A percentile compares a stretch with the other conserved stretches of the same genome.
phyloP scores from a whole-genome alignment of 1,139 yeast genomes.

The Saccharomycopsis hybrid region DNA sequence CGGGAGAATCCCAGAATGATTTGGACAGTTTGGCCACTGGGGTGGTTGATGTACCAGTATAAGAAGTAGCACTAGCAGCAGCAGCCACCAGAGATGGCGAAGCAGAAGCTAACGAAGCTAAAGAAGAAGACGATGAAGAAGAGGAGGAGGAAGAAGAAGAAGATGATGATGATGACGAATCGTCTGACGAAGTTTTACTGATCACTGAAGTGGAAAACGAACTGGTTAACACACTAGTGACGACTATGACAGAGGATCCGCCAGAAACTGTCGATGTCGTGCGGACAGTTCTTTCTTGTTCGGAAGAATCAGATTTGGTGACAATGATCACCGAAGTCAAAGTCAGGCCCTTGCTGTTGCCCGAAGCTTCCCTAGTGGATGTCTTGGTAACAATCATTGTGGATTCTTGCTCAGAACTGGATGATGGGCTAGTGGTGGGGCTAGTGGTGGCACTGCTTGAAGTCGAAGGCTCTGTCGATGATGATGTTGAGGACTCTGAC shows the following conservation, averaged over 20 bases:
- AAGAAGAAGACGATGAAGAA: not conserved
- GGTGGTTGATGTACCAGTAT: conserved; percentile 20
- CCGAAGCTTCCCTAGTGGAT: not conserved
- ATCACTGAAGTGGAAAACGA: not conserved
- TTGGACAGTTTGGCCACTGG: too few species aligned
- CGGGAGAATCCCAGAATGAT: conserved; percentile 30
- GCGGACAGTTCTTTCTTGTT: conserved; percentile 1
- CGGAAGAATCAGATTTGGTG: not conserved
- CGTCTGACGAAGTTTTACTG: not conserved
- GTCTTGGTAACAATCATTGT: conserved; percentile 2
- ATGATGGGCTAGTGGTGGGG: too few species aligned
- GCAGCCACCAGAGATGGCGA: not conserved
- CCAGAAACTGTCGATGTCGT: conserved; percentile 4
- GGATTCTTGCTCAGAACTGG: too few species aligned
- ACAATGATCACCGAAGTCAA: conserved; percentile 11
- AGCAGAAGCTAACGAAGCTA: not conserved
- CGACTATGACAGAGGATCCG: conserved; percentile 2
- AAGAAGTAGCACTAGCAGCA: not conserved
- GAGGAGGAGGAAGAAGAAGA: not conserved
- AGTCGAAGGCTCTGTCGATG: too few species aligned
- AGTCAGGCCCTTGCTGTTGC: conserved; percentile 5
- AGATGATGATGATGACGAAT: not conserved
- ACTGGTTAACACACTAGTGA: conserved; percentile 1
- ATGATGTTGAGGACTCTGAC: conserved; percentile 11
- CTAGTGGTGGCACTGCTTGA: too few species aligned